These are phyloP conservation scores for Populus deltoides DNA, from an alignment of 345 rosid genomes.

Conservation along the genomic window DNA sequence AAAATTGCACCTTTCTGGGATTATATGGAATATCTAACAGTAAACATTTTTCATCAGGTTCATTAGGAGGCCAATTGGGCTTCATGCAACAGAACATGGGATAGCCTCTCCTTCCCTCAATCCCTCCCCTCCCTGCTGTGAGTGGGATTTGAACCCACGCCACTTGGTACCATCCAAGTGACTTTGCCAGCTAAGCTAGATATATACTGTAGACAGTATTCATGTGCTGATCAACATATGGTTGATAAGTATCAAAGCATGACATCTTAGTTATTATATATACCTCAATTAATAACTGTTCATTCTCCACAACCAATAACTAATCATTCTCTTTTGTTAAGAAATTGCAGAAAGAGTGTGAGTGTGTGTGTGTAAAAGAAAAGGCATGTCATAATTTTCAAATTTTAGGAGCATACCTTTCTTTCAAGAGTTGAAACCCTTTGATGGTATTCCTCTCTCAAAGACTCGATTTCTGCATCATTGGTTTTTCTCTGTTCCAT, in stretches of 20 bases:
- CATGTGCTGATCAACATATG: background rate
- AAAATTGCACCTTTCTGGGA: background rate
- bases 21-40: background rate
- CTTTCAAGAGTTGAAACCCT: constrained; percentile 93
- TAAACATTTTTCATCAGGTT: background rate
- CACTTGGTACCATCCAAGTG: background rate
- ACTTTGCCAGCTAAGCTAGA: background rate
- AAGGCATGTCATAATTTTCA: background rate
- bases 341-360: background rate
- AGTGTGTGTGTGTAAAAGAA: too few relatives aligned
- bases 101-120: background rate
- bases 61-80: background rate
- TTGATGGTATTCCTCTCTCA: constrained; percentile 98
- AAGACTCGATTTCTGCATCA: constrained; percentile 91
- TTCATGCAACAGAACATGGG: background rate
- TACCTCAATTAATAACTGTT: background rate
- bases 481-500: constrained; percentile 74
- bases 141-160: background rate
- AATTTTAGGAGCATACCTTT: constrained; percentile 46
- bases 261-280: background rate
- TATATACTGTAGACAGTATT: background rate
- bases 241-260: background rate
- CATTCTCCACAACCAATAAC: background rate
- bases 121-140: background rate
- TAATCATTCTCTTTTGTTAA: background rate